Evolutionary conservation across 768 basidiomycete genomes (phyloP).

Genomic region (Kwoniella mangroviensis): DNA sequence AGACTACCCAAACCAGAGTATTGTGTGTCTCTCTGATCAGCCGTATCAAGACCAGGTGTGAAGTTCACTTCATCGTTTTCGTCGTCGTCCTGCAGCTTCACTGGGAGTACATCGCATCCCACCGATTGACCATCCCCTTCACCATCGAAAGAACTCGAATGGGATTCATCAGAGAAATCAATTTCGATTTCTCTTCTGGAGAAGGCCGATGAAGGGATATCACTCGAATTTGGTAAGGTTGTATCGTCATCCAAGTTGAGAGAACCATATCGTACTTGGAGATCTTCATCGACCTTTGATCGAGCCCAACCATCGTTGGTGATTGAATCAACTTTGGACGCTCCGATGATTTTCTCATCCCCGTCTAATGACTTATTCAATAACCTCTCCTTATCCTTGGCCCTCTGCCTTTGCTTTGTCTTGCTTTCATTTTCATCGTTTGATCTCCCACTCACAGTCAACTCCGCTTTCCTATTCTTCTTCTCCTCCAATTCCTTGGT

Average conservation of each 20-base stretch:
- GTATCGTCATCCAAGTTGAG: slow-evolving; percentile 33
- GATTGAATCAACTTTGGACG: no score
- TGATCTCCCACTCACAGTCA: background rate
- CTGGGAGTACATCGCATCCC: background rate
- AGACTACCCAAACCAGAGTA: background rate
- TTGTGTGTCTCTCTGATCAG: background rate
- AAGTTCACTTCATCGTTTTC: background rate
- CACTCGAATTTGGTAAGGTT: background rate
- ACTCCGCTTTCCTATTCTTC: background rate
- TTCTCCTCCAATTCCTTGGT: no score
- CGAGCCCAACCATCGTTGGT: background rate
- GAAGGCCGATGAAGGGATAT: slow-evolving; percentile 7
- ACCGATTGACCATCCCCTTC: background rate
- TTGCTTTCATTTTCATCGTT: background rate
- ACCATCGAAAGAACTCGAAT: background rate
- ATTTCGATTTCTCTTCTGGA: background rate
- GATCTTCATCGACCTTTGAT: background rate
- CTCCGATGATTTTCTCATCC: no score
- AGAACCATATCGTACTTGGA: slow-evolving; percentile 5
- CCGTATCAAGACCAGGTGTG: background rate
- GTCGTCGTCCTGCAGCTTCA: background rate
- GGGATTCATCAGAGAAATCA: background rate
- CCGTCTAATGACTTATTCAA: background rate
- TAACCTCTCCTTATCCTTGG: background rate
- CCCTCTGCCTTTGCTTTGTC: background rate